phyloP scores from a whole-genome alignment of 371 early-diverging fungal species.

The Rhizopus delemar region DNA sequence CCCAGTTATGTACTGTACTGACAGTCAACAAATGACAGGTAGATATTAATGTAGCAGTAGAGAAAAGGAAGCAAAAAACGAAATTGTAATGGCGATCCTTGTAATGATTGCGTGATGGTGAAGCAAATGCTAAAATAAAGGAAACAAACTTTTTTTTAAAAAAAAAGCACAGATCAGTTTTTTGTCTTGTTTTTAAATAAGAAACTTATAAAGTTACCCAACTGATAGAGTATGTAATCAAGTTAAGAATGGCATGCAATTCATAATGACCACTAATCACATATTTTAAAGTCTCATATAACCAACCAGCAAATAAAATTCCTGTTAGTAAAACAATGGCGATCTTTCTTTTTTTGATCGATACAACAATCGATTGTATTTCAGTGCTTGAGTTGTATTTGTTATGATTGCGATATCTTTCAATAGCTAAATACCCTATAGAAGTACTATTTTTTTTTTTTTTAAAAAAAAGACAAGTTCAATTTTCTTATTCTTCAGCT shows the following conservation, averaged over 20 bases:
- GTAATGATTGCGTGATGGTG: constrained; percentile 22
- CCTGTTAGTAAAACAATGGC: constrained; percentile 6
- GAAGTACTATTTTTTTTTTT: not conserved
- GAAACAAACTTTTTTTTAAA: constrained; percentile 5
- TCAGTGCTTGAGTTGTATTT: constrained; percentile 10
- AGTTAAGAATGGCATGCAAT: constrained; percentile 5
- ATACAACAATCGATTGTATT: constrained; percentile 6
- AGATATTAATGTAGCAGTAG: constrained; percentile 6
- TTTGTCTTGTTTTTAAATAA: not conserved
- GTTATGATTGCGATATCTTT: constrained; percentile 7
- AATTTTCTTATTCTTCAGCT: not conserved
- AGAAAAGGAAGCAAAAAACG: constrained; percentile 13
- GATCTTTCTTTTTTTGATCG: constrained; percentile 9
- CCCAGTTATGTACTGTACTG: not conserved
- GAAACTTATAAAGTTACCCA: constrained; percentile 12
- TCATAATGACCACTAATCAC: not conserved
- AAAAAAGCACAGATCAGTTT: not conserved
- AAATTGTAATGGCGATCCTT: constrained; percentile 16
- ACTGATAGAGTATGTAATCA: constrained; percentile 5
- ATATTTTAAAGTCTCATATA: constrained; percentile 11
- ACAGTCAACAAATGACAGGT: not conserved
- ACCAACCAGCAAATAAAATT: constrained; percentile 5
- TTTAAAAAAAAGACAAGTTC: not conserved
- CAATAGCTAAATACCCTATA: not conserved
- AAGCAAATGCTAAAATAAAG: constrained; percentile 16